Evolutionary conservation across 1,139 yeast species (phyloP), one percentile per base, ranked within the genome.

Genomic region (Sugiyamaella pinicola): DNA sequence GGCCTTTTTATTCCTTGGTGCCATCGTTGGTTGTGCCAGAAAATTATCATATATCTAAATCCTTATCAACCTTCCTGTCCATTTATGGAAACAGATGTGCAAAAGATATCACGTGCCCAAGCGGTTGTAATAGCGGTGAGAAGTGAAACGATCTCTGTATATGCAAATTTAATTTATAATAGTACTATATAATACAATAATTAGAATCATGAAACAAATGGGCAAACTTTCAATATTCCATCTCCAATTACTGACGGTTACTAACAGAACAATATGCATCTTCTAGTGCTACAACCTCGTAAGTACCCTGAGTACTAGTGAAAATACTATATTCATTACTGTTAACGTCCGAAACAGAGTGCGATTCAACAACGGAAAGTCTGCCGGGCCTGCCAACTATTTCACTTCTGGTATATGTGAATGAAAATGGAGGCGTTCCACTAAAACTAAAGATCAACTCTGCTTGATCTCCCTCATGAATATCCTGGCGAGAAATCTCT

Each of bases 271-370:
- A 93, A 69, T 74, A 86, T 15, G 85, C 85, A 71, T 93, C 99
- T 53, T 82, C 81, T 10, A 93, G 82, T 63, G 87, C 90, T 40
- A 88, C 80, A 7, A 97, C 97, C 68, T 91, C 96, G 66, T 95
- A 93, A 3, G 90, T 86, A 43, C 99, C 99, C 67, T 91, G 96
- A 61, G 88, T 74, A 61, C 89, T 87, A 1, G 96, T 93, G 64
- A 78, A 74, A 4, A 87, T 84, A 47, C 82, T 77, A 66, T 88
- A 83, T 61, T 84, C 88, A 63, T 82, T 71, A 2, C 80, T 84
- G 71, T 81, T 74, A 33, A 91, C 87, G 59, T 85, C 84, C 7
- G 81, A 75, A 29, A 91, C 82, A 2, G 87, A 83, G 58, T 86
- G 85, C 1, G 88, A 84, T 64, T 91, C 98, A 24, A 87, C 83